phyloP scores from a whole-genome alignment of 1,139 yeast species.

The Geotrichum candidum region DNA sequence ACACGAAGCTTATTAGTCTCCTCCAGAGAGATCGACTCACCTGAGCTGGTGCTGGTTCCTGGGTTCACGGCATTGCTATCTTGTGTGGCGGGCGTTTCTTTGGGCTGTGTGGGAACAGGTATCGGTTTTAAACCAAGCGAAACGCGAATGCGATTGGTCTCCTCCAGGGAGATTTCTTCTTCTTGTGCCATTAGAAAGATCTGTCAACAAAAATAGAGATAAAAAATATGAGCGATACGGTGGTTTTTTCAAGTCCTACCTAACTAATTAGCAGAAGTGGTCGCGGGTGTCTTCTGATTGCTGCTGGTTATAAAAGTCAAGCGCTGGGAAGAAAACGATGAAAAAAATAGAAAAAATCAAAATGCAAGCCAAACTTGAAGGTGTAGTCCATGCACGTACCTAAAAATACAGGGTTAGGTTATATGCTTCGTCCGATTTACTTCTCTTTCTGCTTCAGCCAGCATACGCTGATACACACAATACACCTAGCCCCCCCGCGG shows the following conservation, averaged over 20 bases:
- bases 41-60: background rate
- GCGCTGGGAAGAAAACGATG: background rate
- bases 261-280: background rate
- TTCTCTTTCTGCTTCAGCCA: background rate
- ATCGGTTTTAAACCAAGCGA: slow-evolving; percentile 35
- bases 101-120: slow-evolving; percentile 19
- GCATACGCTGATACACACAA: background rate
- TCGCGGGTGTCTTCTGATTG: too few species aligned
- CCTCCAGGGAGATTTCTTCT: slow-evolving; percentile 28
- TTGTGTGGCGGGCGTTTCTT: background rate
- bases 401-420: background rate
- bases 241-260: background rate
- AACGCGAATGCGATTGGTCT: slow-evolving; percentile 29
- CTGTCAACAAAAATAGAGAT: background rate
- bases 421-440: background rate
- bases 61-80: background rate
- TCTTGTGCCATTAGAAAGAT: slow-evolving; percentile 12
- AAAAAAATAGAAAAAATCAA: too few species aligned
- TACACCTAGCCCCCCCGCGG: background rate
- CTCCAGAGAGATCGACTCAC: slow-evolving; percentile 29
- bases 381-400: too few species aligned
- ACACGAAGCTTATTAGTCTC: slow-evolving; percentile 36
- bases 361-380: too few species aligned
- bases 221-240: background rate
- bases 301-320: background rate